Percentiles rank a stretch among this genome's conserved stretches.
These are phyloP conservation scores for Papiliotrema fonsecae DNA, from an alignment of 1,284 basidiomycete species.

Conservation along the genomic window DNA sequence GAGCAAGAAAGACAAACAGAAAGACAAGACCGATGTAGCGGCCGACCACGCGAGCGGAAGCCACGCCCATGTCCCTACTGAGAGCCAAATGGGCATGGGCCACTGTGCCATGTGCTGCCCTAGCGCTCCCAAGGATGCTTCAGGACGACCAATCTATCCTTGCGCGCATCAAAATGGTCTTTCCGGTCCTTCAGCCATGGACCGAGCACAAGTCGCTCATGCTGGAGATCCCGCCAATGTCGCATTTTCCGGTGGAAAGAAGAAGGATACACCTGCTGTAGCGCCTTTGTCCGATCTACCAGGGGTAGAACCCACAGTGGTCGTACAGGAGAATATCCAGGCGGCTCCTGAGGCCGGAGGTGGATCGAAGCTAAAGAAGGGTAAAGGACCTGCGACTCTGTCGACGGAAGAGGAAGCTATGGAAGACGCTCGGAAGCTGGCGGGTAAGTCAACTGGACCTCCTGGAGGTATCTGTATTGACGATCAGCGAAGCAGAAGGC, in stretches of 20 bases:
- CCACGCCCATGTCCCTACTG: conserved; percentile 8
- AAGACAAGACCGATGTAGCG: conserved; percentile 2
- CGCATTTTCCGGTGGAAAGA: neutral
- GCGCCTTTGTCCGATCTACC: neutral
- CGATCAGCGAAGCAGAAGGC: conserved; percentile 36
- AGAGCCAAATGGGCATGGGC: conserved; percentile 18
- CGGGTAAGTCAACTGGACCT: conserved; percentile 21
- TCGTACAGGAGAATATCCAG: neutral
- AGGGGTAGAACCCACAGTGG: neutral
- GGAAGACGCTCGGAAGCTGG: conserved; percentile 35
- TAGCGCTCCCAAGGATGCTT: conserved; percentile 14
- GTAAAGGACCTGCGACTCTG: conserved; percentile 9
- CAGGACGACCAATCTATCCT: conserved; percentile 20
- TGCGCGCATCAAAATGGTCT: conserved; percentile 31
- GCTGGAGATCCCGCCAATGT: too few species aligned
- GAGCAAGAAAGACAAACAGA: conserved; percentile 9
- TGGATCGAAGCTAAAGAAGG: conserved; percentile 19
- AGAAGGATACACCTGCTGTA: neutral
- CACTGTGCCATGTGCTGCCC: conserved; percentile 36
- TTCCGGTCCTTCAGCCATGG: conserved; percentile 5
- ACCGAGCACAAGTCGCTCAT: conserved; percentile 1
- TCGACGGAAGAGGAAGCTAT: conserved; percentile 22
- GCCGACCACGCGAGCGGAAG: conserved; percentile 5
- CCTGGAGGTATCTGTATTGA: neutral
- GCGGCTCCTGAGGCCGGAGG: too few species aligned